Base-by-base conservation (phyloP, 1,284 basidiomycete genomes). In the Athelia psychrophila region DNA sequence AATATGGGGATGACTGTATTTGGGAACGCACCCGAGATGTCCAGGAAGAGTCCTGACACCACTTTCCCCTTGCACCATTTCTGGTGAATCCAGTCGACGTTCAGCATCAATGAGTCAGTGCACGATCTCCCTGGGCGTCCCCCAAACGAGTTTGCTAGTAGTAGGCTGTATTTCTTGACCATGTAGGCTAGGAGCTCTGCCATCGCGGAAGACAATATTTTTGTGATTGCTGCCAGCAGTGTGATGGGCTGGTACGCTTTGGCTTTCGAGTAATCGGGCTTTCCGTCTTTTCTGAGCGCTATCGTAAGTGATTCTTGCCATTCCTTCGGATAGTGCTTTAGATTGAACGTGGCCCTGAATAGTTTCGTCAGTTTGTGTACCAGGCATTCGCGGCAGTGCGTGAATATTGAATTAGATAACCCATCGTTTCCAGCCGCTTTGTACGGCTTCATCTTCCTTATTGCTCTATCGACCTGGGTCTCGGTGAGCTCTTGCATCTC, bases 21-120 rank as follows among this genome's bases (percentile, higher is more conserved):
- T 19, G 65, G 64, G 55, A 69, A 69, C 3, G 66, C 65, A 1
- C 54, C 56, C 48, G 62, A 55, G 2, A 65, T 51, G 47, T 65
- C 61, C 13, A 63, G 56, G 38, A 63, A 60, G 13, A 65, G 58
- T 1, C 49, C 51, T 6, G 58, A 56, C 1, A 54, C 64, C 9
- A 64, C 64, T 33, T 58, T 38, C 2, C 51, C 48, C 36, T 25
- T 52, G 5, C 57, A 15, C 65, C 64, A 67, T 2, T 59, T 55
- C 25, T 63, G 50, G 25, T 56, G 59, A 44, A 66, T 53, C 18
- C 35, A 54, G 10, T 54, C 40, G 2, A 52, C 54, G 3, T 67
- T 27, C 5, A 58, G 25, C 18, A 62, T 58, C 1, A 67, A 50
- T 0, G 62, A 51, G 56, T 67, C 66, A 0, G 54, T 59, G 0